phyloP scores from a whole-genome alignment of 1,284 basidiomycete genomes.

The Cryptococcus depauperatus region DNA sequence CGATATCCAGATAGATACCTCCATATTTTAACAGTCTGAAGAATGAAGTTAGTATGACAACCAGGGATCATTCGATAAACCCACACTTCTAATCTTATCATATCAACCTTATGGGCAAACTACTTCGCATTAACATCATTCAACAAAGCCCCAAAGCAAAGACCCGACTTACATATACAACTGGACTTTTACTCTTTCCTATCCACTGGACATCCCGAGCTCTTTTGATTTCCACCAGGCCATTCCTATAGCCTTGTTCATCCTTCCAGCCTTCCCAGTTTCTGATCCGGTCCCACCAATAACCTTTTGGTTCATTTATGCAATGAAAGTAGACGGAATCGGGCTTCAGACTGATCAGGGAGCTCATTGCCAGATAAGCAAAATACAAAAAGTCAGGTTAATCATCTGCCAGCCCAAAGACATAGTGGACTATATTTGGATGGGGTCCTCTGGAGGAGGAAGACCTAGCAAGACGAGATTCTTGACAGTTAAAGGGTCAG shows the following conservation, averaged over 20 bases:
- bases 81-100: conserved; percentile 41
- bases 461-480: conserved; percentile 4
- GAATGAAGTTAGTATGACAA: not conserved
- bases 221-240: conserved; percentile 19
- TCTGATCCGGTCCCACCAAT: conserved; percentile 36
- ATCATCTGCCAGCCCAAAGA: conserved; percentile 29
- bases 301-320: conserved; percentile 25
- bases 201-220: conserved; percentile 27
- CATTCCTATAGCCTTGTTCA: conserved; percentile 11
- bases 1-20: conserved; percentile 47
- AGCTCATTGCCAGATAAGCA: conserved; percentile 42
- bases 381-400: conserved; percentile 36
- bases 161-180: conserved; percentile 26
- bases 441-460: conserved; percentile 19
- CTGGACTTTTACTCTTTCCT: conserved; percentile 24
- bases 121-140: conserved; percentile 1
- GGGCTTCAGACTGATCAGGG: conserved; percentile 33
- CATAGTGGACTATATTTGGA: conserved; percentile 41
- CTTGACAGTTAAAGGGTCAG: conserved; percentile 7
- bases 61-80: conserved; percentile 1
- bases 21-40: conserved; percentile 38
- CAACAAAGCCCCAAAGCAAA: not conserved
- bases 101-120: conserved; percentile 46
- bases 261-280: conserved; percentile 27
- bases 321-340: conserved; percentile 39